Evolutionary conservation across 306 rosid species (phyloP), one percentile per base, ranked within the genome.

Genomic region (Vigna angularis): DNA sequence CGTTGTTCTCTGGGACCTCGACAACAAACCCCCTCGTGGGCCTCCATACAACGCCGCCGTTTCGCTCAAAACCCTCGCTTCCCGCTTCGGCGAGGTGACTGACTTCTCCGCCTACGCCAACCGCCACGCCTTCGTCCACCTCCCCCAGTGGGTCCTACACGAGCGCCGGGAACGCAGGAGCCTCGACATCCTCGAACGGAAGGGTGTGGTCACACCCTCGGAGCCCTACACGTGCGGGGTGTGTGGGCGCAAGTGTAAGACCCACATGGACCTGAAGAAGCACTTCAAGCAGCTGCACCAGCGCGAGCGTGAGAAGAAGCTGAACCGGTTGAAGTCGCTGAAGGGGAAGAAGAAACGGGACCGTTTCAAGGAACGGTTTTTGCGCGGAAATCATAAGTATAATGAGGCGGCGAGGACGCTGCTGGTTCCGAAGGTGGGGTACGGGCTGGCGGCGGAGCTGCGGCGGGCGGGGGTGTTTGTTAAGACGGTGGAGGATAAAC

Each of bases 21-120:
- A 92, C 79, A 95, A 95, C 88, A 92, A 95, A 20, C 97, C 98
- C 34, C 98, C 97, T 0, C 90, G 96, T 5, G 98, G 98, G 1
- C 90, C 95, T 0, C 98, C 98, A 0, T 95, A 88, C 85, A 70
- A 82, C 78, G 98, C 97, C 44, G 97, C 96, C 51, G 75, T 88
- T 81, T 87, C 95, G 0, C 89, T 94, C 28, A 90, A 79, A 67
- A 79, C 62, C 79, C 62, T 88, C 1, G 96, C 89, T 5, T 53
- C 83, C 6, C 86, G 79, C 36, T 89, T 92, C 74, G 97, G 96
- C 51, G 82, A 92, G 53, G 72, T 89, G 11, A 85, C 90, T 16
- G 97, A 90, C 24, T 82, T 85, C 84, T 88, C 97, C 36, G 97
- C 98, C 70, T 90, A 95, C 78, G 93, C 97, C 9, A 92, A 89